Percentiles rank a stretch among this genome's conserved stretches.
These are phyloP conservation scores for Akanthomyces muscarius DNA, from an alignment of 2,329 filamentous ascomycete species.

Conservation along the genomic window DNA sequence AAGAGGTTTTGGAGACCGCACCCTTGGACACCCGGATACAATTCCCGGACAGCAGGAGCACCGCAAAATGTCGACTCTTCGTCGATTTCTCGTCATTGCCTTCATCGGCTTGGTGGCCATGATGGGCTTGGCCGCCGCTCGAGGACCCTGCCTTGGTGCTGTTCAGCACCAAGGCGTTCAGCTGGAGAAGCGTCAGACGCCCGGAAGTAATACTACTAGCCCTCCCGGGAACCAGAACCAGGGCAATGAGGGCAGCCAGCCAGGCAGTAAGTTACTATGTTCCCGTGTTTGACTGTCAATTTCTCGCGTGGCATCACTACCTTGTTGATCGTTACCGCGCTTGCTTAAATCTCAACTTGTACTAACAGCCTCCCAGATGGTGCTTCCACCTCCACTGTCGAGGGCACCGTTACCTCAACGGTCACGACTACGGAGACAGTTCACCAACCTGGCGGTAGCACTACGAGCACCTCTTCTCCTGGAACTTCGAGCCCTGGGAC, in stretches of 20 bases:
- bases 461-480: neutral
- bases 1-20: constrained; percentile 10
- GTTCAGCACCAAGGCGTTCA: neutral
- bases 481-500: neutral
- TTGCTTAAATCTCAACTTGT: neutral
- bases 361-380: neutral
- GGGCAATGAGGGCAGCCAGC: neutral
- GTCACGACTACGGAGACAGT: constrained; percentile 8
- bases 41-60: constrained; percentile 7
- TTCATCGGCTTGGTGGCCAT: constrained; percentile 40
- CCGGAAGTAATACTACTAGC: constrained; percentile 14
- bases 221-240: neutral
- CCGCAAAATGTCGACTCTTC: constrained; percentile 11
- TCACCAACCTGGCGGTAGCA: constrained; percentile 2
- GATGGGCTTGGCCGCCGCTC: constrained; percentile 21
- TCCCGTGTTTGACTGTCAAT: neutral
- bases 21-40: constrained; percentile 5
- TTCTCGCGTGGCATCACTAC: neutral
- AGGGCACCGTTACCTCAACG: neutral
- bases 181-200: constrained; percentile 9
- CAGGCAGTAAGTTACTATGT: neutral
- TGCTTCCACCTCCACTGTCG: neutral
- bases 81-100: constrained; percentile 18
- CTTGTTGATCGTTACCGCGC: neutral
- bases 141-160: constrained; percentile 5